Evolutionary conservation across 73 alveolate species (phyloP), one percentile per base, ranked within the genome.

Genomic region (Paramecium tetraurelia): DNA sequence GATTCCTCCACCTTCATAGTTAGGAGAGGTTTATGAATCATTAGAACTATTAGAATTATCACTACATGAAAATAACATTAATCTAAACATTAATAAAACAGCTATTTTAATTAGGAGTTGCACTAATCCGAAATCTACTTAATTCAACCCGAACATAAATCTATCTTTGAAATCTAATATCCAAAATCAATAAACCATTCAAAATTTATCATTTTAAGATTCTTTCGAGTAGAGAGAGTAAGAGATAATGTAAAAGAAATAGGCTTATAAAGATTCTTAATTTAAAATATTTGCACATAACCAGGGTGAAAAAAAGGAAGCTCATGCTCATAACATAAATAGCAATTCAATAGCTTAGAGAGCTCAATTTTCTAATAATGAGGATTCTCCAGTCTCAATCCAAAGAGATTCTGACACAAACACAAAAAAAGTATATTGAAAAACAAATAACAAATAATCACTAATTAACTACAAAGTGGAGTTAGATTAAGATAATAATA

Each of bases 341-440:
- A 70, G 50, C 16, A 70, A 70, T 36, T 36, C 50, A 27, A 33
- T 4, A 33, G 59, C 33, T 7, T 6, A 20, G 1, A 70, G 40
- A 36, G 40, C 18, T 0, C 0, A 59, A 59, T 4, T 0, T 59
- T 0, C 3, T 46, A 46, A 59, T 24, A 59, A 59, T 40, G 89
- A 76, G 9, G 69, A 21, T n/a, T 76, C 63, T 0, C 41, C 41
- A 38, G 9, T 20, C 20, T 43, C 71, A n/a, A 7, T 18, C 12
- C 9, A 41, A 31, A 76, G 38, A 76, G 89, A 43, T 21, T 76
- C 63, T 3, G 89, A 76, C 2, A 76, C 63, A 5, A 76, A 76
- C 70, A 76, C 89, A 41, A 38, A 31, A 76, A 76, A 76, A 76
- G 89, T 70, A 76, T 76, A 5, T 31, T 76, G 36, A 76, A 43